Evolutionary conservation across 202 grass and related monocot species (phyloP).

Genomic region (Setaria viridis): DNA sequence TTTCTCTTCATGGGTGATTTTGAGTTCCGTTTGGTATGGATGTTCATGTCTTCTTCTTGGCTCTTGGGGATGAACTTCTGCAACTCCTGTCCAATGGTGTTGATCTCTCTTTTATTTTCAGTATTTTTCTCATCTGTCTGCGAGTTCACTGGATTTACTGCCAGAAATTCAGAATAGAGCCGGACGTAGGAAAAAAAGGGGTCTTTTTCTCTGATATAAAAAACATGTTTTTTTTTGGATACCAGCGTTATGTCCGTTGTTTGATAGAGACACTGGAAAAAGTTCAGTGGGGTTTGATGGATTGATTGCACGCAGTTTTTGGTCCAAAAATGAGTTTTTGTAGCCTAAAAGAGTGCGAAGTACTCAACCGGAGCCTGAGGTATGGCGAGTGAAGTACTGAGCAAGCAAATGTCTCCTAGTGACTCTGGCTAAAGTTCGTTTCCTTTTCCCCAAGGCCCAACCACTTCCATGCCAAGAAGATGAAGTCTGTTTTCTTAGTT

Average conservation of each 20-base stretch:
- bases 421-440: neutral
- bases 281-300: neutral
- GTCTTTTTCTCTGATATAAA: too few relatives aligned
- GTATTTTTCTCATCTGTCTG: neutral
- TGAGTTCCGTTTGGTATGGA: neutral
- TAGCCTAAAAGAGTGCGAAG: neutral
- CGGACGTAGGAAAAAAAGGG: neutral
- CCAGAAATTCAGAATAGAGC: neutral
- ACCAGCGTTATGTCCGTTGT: neutral
- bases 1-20: neutral
- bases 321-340: neutral
- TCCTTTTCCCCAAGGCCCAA: neutral
- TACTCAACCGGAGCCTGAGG: slow-evolving; percentile 21
- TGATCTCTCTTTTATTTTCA: neutral
- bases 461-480: slow-evolving; percentile 3
- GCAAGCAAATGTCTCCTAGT: slow-evolving; percentile 40
- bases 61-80: neutral
- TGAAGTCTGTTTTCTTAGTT: neutral
- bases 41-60: neutral
- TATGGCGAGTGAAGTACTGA: slow-evolving; percentile 36
- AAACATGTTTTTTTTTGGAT: neutral
- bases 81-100: neutral
- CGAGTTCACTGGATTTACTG: neutral
- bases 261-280: neutral
- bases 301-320: slow-evolving; percentile 3